Conservation (phyloP, 1,284 basidiomycete genomes). For the Ceratobasidium sp. region DNA sequence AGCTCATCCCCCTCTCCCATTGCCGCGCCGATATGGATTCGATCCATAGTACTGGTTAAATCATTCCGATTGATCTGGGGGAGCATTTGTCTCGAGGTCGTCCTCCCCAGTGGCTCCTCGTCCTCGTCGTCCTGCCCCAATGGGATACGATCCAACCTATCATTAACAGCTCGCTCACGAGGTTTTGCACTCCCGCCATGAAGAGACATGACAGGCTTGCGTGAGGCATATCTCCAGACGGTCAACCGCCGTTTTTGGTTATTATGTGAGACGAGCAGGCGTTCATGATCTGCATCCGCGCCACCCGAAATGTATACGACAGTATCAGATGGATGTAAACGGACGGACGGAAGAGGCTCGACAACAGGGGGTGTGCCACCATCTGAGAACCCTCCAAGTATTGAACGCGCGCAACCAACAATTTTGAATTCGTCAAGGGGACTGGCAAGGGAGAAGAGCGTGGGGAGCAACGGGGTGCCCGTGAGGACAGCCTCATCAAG, state of each 20-base stretch:
- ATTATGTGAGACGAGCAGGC: slow-evolving; percentile 34
- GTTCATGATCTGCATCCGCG: slow-evolving; percentile 20
- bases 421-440: slow-evolving; percentile 76
- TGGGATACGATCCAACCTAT: slow-evolving; percentile 26
- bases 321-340: slow-evolving; percentile 25
- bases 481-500: slow-evolving; percentile 56
- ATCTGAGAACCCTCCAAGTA: slow-evolving; percentile 42
- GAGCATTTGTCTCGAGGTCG: slow-evolving; percentile 45
- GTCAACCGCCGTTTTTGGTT: slow-evolving; percentile 53
- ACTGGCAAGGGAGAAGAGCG: slow-evolving; percentile 76
- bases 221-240: slow-evolving; percentile 73
- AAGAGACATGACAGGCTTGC: slow-evolving; percentile 60
- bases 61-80: slow-evolving; percentile 51
- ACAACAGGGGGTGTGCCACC: slow-evolving; percentile 10
- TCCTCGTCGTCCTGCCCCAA: slow-evolving; percentile 38
- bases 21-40: slow-evolving; percentile 61
- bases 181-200: slow-evolving; percentile 49
- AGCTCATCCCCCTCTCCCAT: slow-evolving; percentile 51
- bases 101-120: slow-evolving; percentile 46
- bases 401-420: slow-evolving; percentile 51
- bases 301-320: slow-evolving; percentile 32
- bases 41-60: slow-evolving; percentile 65
- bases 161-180: slow-evolving; percentile 39
- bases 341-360: slow-evolving; percentile 41
- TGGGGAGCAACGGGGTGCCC: slow-evolving; percentile 68